phyloP scores from a whole-genome alignment of 345 rosid genomes.

The Toxicodendron radicans region DNA sequence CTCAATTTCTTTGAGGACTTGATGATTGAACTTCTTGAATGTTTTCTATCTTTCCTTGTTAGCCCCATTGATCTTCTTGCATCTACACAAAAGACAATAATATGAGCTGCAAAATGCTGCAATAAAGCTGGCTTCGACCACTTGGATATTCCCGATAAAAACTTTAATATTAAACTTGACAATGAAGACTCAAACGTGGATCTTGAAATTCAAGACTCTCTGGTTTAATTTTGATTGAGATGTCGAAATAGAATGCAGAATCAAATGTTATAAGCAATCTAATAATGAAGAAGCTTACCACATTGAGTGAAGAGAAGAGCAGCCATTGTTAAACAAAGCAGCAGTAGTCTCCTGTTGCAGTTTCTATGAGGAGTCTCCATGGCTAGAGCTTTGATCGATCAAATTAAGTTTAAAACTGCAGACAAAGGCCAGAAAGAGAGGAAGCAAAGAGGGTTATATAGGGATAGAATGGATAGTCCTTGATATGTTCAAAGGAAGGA shows the following conservation, averaged over 20 bases:
- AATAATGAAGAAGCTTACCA: constrained; percentile 35
- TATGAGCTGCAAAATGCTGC: neutral
- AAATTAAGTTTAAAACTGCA: too few species aligned
- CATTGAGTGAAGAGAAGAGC: constrained; percentile 36
- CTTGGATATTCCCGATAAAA: constrained; percentile 1
- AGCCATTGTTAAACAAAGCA: constrained; percentile 39
- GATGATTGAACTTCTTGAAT: constrained; percentile 22
- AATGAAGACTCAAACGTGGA: neutral
- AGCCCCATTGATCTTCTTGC: constrained; percentile 35
- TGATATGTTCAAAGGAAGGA: constrained; percentile 25
- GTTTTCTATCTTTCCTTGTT: constrained; percentile 10
- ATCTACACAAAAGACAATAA: constrained; percentile 26
- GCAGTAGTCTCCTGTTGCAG: constrained; percentile 30
- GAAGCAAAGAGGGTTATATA: too few species aligned
- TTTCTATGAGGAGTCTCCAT: constrained; percentile 38
- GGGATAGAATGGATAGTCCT: neutral
- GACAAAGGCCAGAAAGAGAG: too few species aligned
- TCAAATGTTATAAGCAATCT: neutral
- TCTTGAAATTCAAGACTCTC: neutral
- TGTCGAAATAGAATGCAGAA: neutral
- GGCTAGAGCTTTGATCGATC: neutral
- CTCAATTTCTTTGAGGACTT: constrained; percentile 32
- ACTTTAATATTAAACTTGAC: constrained; percentile 14
- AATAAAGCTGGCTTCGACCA: neutral
- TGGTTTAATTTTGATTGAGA: neutral